Conservation (phyloP, 208 protist genomes). For the Entamoeba nuttalli region DNA sequence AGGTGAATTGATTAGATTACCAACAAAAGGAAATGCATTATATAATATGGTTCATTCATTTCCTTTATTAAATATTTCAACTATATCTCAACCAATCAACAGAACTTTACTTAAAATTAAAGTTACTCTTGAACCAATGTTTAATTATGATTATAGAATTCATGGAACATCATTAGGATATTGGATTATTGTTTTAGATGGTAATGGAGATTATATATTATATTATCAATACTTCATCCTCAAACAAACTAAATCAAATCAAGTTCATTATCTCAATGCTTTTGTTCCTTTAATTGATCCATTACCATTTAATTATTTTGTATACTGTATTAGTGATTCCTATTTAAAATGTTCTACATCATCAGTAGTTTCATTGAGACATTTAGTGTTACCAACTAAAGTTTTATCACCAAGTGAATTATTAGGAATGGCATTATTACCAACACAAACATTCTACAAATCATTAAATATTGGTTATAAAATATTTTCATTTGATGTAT, state of each 20-base stretch:
- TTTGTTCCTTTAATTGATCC: constrained; percentile 67
- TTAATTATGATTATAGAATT: constrained; percentile 60
- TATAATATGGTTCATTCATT: constrained; percentile 73
- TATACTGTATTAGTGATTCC: constrained; percentile 55
- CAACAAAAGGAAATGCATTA: constrained; percentile 57
- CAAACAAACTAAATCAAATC: constrained; percentile 50
- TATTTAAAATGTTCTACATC: constrained; percentile 45
- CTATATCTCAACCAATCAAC: constrained; percentile 80
- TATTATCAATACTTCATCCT: constrained; percentile 80
- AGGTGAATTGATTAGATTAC: constrained; percentile 64
- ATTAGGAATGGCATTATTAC: constrained; percentile 60
- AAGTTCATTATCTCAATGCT: constrained; percentile 61
- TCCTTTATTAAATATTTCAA: constrained; percentile 70
- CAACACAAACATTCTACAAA: constrained; percentile 29
- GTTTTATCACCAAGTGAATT: constrained; percentile 58
- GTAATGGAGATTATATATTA: constrained; percentile 57
- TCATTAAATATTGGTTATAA: neutral
- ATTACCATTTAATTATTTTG: constrained; percentile 68
- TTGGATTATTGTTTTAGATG: constrained; percentile 80
- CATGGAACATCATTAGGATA: constrained; percentile 71
- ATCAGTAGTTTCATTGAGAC: constrained; percentile 58
- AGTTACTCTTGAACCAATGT: constrained; percentile 80
- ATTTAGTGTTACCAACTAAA: constrained; percentile 68
- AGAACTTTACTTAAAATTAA: constrained; percentile 75
- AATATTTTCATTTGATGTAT: constrained; percentile 66